Conservation (phyloP, 2,329 filamentous ascomycete genomes). For the Pseudohalonectria lignicola region DNA sequence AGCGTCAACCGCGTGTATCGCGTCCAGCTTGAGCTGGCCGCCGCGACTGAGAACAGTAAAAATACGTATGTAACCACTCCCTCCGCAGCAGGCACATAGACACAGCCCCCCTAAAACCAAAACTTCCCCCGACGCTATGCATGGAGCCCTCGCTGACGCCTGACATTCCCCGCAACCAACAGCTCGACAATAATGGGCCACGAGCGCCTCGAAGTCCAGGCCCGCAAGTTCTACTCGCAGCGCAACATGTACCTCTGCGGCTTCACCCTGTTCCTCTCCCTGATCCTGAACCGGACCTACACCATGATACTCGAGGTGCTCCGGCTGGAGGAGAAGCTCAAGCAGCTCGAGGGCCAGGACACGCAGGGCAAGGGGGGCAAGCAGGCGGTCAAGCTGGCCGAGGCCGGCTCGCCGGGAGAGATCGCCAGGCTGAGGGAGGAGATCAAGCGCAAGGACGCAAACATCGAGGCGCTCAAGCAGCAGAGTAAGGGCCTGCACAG, state of each 20-base stretch:
- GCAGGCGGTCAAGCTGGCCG: conserved; percentile 58
- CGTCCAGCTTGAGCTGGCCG: conserved; percentile 78
- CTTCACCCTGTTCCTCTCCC: conserved; percentile 95
- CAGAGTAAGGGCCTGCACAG: conserved; percentile 73
- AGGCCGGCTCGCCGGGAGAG: conserved; percentile 63
- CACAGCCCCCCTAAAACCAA: too few relatives aligned
- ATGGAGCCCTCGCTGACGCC: conserved; percentile 1
- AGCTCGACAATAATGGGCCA: conserved; percentile 67
- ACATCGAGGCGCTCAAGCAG: conserved; percentile 84
- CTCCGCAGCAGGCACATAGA: too few relatives aligned
- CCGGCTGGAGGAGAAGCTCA: conserved; percentile 83
- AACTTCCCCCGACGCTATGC: neutral
- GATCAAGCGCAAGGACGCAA: conserved; percentile 67
- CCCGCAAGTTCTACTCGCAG: conserved; percentile 99
- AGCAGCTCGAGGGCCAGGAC: conserved; percentile 61
- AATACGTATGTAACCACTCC: conserved; percentile 26
- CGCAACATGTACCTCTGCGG: conserved; percentile 99
- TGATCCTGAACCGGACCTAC: conserved; percentile 99
- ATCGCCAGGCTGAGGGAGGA: conserved; percentile 59
- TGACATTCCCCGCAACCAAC: conserved; percentile 12
- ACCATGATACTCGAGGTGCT: conserved; percentile 91
- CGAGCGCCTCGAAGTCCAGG: conserved; percentile 96
- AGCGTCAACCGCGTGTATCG: conserved; percentile 94
- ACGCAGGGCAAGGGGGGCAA: conserved; percentile 35
- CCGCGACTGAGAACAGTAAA: conserved; percentile 51